A percentile compares a stretch with the other conserved stretches of the same genome.
Evolutionary conservation across 139 green algal species (phyloP).

Genomic region (Coccomyxa sp.): DNA sequence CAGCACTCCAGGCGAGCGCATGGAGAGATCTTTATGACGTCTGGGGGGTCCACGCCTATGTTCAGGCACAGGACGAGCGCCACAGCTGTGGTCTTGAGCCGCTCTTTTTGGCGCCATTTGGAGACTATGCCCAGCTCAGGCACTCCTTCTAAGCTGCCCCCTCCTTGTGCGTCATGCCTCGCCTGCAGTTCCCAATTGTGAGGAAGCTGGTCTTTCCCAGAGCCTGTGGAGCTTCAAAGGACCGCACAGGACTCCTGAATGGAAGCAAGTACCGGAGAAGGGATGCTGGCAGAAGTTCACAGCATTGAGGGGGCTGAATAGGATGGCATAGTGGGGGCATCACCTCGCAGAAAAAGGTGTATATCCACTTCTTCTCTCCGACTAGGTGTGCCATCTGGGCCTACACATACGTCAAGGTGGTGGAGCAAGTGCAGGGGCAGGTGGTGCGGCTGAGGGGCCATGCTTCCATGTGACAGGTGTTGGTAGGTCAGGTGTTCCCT

Average conservation of each 20-base stretch:
- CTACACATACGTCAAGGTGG: no score
- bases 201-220: background rate
- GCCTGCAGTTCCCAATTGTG: no score
- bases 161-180: conserved; percentile 12
- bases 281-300: background rate
- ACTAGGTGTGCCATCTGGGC: background rate
- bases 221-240: background rate
- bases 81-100: conserved; percentile 87
- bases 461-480: background rate
- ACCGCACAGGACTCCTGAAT: background rate
- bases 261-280: background rate
- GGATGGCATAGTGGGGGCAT: background rate
- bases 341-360: background rate
- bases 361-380: background rate
- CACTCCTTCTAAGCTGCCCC: conserved; percentile 5
- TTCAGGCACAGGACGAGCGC: conserved; percentile 98
- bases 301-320: background rate
- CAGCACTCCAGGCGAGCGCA: conserved; percentile 94
- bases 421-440: no score
- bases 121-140: conserved; percentile 19
- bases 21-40: conserved; percentile 96
- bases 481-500: background rate
- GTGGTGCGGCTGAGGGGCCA: background rate
- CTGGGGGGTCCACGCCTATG: conserved; percentile 97
- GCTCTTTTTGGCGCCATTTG: conserved; percentile 86